Base-by-base conservation (phyloP, 441 rosid species). In the Croton setiger region DNA sequence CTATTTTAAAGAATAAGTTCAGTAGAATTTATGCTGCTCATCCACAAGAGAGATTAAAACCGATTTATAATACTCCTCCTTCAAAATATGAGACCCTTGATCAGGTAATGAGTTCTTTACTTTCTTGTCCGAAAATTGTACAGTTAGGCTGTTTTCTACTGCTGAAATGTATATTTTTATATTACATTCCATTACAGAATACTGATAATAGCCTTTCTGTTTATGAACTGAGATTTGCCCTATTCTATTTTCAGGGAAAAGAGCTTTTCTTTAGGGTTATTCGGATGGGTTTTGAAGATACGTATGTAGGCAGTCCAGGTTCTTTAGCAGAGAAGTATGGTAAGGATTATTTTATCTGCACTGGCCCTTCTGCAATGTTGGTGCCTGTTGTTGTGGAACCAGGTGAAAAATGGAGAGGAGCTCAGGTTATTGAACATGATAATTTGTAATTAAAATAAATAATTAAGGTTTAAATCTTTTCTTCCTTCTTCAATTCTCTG, bases 341-440 rank as follows among this genome's bases (percentile, higher is more conserved):
- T 39, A 79, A 79, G 68, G 86, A 87, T 15, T 87, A 92, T 64
- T 90, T 87, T 64, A 78, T 85, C 73, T 90, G 97, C 84, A 89
- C 97, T 0, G 97, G 99, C 41, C 96, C 96, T 33, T 88, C 88
- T 31, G 78, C 97, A 20, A 79, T 89, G 83, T 76, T 92, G 18
- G 96, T 89, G 21, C 97, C 96, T 14, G 80, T 82, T 49, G 81
- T 82, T 52, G 67, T 92, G 12, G 73, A 82, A 18, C 84, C 95
- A 3, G 93, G 89, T 13, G 91, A 86, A 69, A 73, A 74, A 1
- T 90, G 97, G 97, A 92, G 81, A 77, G 99, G 97, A 55, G 97
- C 98, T 27, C 90, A 83, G 77, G 88, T 94, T 56, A 88, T 92
- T 60, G 97, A 92, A 76, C 98, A 94, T 67, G 98, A 94, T 73